phyloP scores from a whole-genome alignment of 2,329 filamentous ascomycete genomes.

The Aspergillus spinulosporus region DNA sequence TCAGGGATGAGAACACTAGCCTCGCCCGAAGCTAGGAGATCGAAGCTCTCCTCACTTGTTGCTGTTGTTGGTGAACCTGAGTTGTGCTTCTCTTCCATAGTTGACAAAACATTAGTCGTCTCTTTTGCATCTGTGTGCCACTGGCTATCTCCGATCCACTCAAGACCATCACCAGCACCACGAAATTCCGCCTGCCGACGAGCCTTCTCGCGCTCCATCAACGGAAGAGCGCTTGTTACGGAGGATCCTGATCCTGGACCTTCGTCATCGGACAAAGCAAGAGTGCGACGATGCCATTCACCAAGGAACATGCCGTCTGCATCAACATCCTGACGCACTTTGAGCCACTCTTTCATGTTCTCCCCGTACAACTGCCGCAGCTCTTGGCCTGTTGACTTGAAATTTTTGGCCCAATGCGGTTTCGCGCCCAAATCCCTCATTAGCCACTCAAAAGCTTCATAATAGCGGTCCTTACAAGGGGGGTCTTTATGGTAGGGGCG shows the following conservation, averaged over 20 bases:
- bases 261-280: slow-evolving; percentile 47
- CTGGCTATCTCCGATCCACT: slow-evolving; percentile 43
- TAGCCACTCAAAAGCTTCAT: slow-evolving; percentile 85
- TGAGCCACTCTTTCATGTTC: slow-evolving; percentile 66
- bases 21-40: slow-evolving; percentile 46
- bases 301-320: slow-evolving; percentile 85
- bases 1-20: slow-evolving; percentile 43
- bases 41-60: slow-evolving; percentile 51
- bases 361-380: slow-evolving; percentile 69
- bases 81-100: slow-evolving; percentile 18
- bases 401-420: slow-evolving; percentile 95
- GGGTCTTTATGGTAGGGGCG: slow-evolving; percentile 77
- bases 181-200: slow-evolving; percentile 29
- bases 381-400: slow-evolving; percentile 60
- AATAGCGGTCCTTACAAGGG: slow-evolving; percentile 74
- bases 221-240: slow-evolving; percentile 29
- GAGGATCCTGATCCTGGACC: slow-evolving; percentile 12
- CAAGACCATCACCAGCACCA: slow-evolving; percentile 42
- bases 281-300: slow-evolving; percentile 77
- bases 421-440: slow-evolving; percentile 81
- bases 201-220: slow-evolving; percentile 47
- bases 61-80: slow-evolving; percentile 42
- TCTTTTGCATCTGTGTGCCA: slow-evolving; percentile 25
- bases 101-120: slow-evolving; percentile 10
- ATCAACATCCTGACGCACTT: slow-evolving; percentile 69